Evolutionary conservation across 2,329 filamentous ascomycete species (phyloP).

Genomic region (Alternaria conjuncta): DNA sequence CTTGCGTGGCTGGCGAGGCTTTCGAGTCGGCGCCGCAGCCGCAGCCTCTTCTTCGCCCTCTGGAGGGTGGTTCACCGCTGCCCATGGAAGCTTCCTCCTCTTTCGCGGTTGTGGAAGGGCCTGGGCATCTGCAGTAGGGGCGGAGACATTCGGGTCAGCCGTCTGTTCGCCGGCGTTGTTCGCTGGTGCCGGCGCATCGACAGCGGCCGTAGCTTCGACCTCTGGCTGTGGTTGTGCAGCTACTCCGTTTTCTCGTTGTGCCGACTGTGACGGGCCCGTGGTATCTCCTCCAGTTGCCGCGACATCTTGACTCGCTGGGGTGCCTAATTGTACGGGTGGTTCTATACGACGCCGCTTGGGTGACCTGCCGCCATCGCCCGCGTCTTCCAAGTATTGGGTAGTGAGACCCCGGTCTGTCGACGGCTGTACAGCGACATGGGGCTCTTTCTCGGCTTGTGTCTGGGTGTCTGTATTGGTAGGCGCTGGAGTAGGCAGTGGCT

Average conservation of each 20-base stretch:
- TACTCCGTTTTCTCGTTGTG: neutral
- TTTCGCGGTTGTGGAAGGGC: constrained; percentile 12
- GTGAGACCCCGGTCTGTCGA: neutral
- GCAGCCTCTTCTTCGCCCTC: constrained; percentile 17
- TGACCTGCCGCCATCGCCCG: constrained; percentile 17
- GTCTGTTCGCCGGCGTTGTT: neutral
- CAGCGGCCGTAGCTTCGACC: neutral
- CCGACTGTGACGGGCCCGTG: neutral
- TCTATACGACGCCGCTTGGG: constrained; percentile 32
- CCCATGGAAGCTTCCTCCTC: constrained; percentile 31
- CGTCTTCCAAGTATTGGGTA: constrained; percentile 16
- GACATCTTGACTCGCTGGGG: neutral
- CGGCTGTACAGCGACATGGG: neutral
- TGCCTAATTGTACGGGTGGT: neutral
- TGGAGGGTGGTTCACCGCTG: constrained; percentile 36
- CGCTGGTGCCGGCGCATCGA: neutral
- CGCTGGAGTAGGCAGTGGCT: neutral
- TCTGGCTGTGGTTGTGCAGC: neutral
- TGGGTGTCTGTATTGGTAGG: neutral
- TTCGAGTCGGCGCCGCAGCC: constrained; percentile 14
- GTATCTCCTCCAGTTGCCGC: neutral
- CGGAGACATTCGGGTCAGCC: neutral
- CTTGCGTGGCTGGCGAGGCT: constrained; percentile 20
- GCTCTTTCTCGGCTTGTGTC: neutral
- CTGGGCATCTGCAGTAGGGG: neutral